Percentiles rank a stretch among this genome's conserved stretches.
These are phyloP conservation scores for Podospora pseudopauciseta DNA, from an alignment of 495 filamentous ascomycete species.

Conservation along the genomic window DNA sequence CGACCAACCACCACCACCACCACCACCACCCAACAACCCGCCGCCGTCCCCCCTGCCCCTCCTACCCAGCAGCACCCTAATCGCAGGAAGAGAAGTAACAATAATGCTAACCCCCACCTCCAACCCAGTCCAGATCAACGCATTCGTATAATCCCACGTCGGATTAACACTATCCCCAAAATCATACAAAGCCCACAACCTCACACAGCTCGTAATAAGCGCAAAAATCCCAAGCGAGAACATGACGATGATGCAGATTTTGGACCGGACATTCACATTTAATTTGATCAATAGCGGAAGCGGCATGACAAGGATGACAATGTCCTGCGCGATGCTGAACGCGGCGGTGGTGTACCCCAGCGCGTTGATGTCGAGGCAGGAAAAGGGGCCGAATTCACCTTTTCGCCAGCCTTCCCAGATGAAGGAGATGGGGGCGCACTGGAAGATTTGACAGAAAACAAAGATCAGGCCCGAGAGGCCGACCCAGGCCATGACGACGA, in stretches of 20 bases:
- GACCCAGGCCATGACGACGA: conserved; percentile 36
- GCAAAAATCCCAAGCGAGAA: conserved; percentile 45
- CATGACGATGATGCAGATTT: conserved; percentile 40
- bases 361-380: conserved; percentile 36
- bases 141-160: conserved; percentile 41
- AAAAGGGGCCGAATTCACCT: conserved; percentile 29
- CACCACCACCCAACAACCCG: neutral
- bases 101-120: conserved; percentile 41
- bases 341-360: conserved; percentile 35
- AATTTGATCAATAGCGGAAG: conserved; percentile 35
- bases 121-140: conserved; percentile 37
- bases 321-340: conserved; percentile 39
- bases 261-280: conserved; percentile 33
- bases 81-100: conserved; percentile 37
- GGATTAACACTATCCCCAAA: conserved; percentile 38
- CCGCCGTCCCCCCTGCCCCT: neutral
- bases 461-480: conserved; percentile 30
- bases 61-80: conserved; percentile 28
- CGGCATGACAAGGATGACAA: conserved; percentile 42
- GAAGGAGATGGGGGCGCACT: conserved; percentile 38
- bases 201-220: conserved; percentile 37
- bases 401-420: conserved; percentile 40
- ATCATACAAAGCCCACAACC: conserved; percentile 32
- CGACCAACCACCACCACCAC: neutral
- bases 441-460: conserved; percentile 38